Conservation (phyloP, 2,329 filamentous ascomycete species). For the Trichoderma guizhouense region DNA sequence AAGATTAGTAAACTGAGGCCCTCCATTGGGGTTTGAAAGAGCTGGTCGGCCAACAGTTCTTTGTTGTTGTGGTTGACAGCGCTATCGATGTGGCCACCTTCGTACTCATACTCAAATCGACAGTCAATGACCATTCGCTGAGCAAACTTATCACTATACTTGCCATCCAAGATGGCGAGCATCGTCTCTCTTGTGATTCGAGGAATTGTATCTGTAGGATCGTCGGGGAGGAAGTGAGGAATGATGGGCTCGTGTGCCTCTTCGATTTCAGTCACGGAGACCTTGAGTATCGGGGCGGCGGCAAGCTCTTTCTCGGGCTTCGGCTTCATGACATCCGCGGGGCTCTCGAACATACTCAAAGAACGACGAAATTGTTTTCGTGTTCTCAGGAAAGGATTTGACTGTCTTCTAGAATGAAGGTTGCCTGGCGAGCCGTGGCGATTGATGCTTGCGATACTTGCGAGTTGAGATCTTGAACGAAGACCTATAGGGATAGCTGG, state of each 20-base stretch:
- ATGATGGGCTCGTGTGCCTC: constrained; percentile 69
- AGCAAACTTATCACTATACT: constrained; percentile 72
- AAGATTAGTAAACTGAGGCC: constrained; percentile 81
- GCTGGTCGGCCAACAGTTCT: constrained; percentile 72
- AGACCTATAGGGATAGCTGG: constrained; percentile 55
- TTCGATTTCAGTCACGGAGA: constrained; percentile 81
- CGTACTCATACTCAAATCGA: constrained; percentile 97
- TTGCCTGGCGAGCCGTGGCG: constrained; percentile 73
- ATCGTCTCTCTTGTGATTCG: constrained; percentile 81
- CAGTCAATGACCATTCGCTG: constrained; percentile 90
- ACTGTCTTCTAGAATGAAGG: constrained; percentile 67
- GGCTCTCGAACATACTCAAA: constrained; percentile 95
- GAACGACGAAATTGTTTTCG: constrained; percentile 89
- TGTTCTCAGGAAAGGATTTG: constrained; percentile 69
- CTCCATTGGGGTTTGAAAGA: constrained; percentile 67
- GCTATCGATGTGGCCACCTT: constrained; percentile 89
- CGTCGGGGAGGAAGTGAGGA: constrained; percentile 79
- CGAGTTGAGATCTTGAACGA: constrained; percentile 63
- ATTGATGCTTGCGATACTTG: constrained; percentile 52
- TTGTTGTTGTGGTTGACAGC: constrained; percentile 98
- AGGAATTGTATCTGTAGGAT: constrained; percentile 80
- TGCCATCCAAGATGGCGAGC: constrained; percentile 81
- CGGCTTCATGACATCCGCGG: constrained; percentile 80
- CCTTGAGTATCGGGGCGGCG: constrained; percentile 53
- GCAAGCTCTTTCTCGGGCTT: constrained; percentile 58